Percentiles rank a stretch among this genome's conserved stretches.
phyloP scores from a whole-genome alignment of 2,329 filamentous ascomycete species.

The Didymella pinodella region DNA sequence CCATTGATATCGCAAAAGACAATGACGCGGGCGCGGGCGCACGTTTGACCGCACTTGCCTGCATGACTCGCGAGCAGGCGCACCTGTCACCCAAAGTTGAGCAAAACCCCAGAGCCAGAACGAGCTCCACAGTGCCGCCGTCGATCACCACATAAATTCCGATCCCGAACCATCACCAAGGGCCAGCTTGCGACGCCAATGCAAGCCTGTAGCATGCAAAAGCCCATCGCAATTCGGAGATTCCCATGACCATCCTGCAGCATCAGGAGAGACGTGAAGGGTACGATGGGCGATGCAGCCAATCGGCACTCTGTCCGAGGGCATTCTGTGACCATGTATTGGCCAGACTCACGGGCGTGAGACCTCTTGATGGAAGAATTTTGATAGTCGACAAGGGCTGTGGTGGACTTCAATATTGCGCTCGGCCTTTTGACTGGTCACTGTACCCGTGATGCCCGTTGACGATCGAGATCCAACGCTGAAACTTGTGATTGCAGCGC shows the following conservation, averaged over 20 bases:
- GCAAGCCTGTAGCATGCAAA: conserved; percentile 13
- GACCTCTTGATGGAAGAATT: conserved; percentile 1
- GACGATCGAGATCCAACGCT: conserved; percentile 9
- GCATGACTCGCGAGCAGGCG: conserved; percentile 17
- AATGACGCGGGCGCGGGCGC: conserved; percentile 20
- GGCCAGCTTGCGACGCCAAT: not conserved
- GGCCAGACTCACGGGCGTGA: not conserved
- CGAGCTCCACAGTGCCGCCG: conserved; percentile 14
- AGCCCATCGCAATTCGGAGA: conserved; percentile 10
- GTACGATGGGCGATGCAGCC: not conserved
- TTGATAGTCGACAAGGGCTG: not conserved
- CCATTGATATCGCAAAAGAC: conserved; percentile 17
- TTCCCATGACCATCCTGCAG: conserved; percentile 9
- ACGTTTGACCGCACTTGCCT: conserved; percentile 14
- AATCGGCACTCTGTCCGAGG: conserved; percentile 13
- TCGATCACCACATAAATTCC: conserved; percentile 21
- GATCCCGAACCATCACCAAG: conserved; percentile 14
- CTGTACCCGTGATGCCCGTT: not conserved
- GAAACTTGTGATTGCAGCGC: not conserved
- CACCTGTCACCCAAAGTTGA: conserved; percentile 11
- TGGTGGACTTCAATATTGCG: conserved; percentile 5
- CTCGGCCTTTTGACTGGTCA: conserved; percentile 11
- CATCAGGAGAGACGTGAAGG: conserved; percentile 1
- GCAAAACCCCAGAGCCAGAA: conserved; percentile 9
- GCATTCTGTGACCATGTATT: conserved; percentile 3